Conservation (phyloP, 106 monocot species). For the Hemerocallis citrina region DNA sequence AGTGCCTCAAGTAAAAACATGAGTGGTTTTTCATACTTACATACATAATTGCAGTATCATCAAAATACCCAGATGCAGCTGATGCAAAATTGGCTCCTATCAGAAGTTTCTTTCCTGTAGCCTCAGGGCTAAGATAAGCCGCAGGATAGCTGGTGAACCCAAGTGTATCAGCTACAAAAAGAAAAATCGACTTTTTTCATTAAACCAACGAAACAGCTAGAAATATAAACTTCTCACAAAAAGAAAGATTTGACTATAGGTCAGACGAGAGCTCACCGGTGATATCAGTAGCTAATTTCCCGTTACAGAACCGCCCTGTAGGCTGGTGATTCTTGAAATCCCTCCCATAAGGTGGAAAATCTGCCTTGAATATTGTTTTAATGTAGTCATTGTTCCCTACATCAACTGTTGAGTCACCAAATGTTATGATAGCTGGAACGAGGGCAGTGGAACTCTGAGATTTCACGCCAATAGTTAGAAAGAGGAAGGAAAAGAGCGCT, state of each 20-base stretch:
- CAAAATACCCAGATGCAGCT: slow-evolving; percentile 72
- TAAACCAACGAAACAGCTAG: not conserved
- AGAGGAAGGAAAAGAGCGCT: not conserved
- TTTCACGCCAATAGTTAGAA: not conserved
- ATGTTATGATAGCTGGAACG: slow-evolving; percentile 72
- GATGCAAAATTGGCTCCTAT: slow-evolving; percentile 95
- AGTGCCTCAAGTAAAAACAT: no score
- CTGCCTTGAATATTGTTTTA: slow-evolving; percentile 46
- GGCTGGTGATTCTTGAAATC: slow-evolving; percentile 63
- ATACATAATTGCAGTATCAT: slow-evolving; percentile 39
- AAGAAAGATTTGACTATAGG: no score
- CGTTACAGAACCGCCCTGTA: slow-evolving; percentile 95
- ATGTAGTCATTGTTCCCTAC: slow-evolving; percentile 91
- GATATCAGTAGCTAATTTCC: slow-evolving; percentile 79
- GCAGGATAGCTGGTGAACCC: slow-evolving; percentile 61
- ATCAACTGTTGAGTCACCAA: slow-evolving; percentile 86
- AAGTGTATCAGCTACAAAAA: slow-evolving; percentile 52
- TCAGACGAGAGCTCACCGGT: slow-evolving; percentile 33
- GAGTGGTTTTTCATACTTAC: slow-evolving; percentile 45
- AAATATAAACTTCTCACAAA: no score
- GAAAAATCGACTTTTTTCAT: no score
- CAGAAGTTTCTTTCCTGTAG: slow-evolving; percentile 80
- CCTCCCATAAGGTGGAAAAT: slow-evolving; percentile 84
- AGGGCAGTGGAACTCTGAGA: slow-evolving; percentile 32
- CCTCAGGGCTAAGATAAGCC: slow-evolving; percentile 72